These are phyloP conservation scores for Clonostachys rosea DNA, from an alignment of 2,329 filamentous ascomycete species.

Conservation along the genomic window DNA sequence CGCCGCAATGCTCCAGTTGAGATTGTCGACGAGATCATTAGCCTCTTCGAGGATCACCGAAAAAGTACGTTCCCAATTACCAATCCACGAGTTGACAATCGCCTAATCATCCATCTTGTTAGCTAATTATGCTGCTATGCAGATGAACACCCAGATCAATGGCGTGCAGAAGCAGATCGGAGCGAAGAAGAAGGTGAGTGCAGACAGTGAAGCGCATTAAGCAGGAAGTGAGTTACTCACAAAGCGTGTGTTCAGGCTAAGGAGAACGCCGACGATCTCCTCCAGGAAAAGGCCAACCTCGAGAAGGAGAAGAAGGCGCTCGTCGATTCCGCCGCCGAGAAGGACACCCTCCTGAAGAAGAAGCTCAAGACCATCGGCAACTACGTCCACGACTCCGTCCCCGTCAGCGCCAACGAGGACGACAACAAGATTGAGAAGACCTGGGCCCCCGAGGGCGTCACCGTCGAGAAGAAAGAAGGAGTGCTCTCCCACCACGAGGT, in stretches of 20 bases:
- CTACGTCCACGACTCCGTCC: constrained; percentile 78
- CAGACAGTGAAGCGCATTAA: background rate
- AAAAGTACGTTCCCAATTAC: constrained; percentile 47
- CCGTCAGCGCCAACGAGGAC: constrained; percentile 81
- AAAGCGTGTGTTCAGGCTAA: constrained; percentile 53
- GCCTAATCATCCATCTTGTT: constrained; percentile 2
- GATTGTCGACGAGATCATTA: constrained; percentile 86
- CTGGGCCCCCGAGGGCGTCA: constrained; percentile 76
- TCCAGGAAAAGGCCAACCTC: constrained; percentile 72
- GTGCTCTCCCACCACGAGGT: constrained; percentile 93
- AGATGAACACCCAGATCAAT: constrained; percentile 83
- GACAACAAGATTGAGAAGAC: constrained; percentile 73
- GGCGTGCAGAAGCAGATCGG: constrained; percentile 86
- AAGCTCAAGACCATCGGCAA: constrained; percentile 76
- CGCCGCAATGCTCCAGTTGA: constrained; percentile 76
- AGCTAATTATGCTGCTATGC: constrained; percentile 71
- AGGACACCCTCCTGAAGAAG: constrained; percentile 67
- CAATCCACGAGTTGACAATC: background rate
- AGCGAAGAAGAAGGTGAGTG: constrained; percentile 75
- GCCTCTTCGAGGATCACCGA: constrained; percentile 79
- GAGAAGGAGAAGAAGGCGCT: constrained; percentile 79
- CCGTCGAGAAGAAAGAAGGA: constrained; percentile 65
- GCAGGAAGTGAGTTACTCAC: background rate
- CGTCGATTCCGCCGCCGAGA: constrained; percentile 69
- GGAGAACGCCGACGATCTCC: constrained; percentile 77